Percentiles rank a stretch among this genome's conserved stretches.
Evolutionary conservation across 2,329 filamentous ascomycete genomes (phyloP).

Genomic region (Dichotomopilus funicola): DNA sequence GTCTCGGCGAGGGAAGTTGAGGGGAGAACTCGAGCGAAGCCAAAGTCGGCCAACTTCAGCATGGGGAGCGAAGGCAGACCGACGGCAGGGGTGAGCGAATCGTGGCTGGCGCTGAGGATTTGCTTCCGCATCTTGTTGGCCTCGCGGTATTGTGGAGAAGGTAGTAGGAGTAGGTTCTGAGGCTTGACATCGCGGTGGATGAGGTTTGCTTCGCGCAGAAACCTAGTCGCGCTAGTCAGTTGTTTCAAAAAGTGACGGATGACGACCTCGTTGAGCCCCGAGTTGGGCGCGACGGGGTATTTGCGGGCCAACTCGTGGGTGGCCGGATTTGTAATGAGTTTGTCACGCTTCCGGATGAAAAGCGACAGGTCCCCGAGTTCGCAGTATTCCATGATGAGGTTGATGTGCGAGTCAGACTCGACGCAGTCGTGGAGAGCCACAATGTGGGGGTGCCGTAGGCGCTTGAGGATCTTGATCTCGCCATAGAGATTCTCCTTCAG

Average conservation of each 20-base stretch:
- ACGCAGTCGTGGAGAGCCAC: conserved; percentile 93
- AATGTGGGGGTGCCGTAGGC: conserved; percentile 90
- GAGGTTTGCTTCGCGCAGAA: conserved; percentile 75
- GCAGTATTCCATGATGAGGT: conserved; percentile 98
- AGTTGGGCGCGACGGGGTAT: conserved; percentile 76
- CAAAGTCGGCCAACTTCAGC: conserved; percentile 97
- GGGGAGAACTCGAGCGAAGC: conserved; percentile 90
- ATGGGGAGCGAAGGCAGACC: conserved; percentile 83
- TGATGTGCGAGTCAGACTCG: conserved; percentile 80
- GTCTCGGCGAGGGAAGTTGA: conserved; percentile 91
- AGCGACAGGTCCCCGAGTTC: conserved; percentile 88
- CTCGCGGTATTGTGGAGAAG: conserved; percentile 65
- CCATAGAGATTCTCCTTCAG: conserved; percentile 91
- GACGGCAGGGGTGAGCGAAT: conserved; percentile 72
- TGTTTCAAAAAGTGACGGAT: conserved; percentile 95
- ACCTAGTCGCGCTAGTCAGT: conserved; percentile 83
- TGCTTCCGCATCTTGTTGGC: conserved; percentile 56
- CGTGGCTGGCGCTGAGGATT: conserved; percentile 68
- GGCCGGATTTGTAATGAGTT: conserved; percentile 69
- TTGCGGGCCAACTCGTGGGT: conserved; percentile 88
- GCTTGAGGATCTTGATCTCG: conserved; percentile 93
- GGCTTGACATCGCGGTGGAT: conserved; percentile 97
- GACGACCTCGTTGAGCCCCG: conserved; percentile 93
- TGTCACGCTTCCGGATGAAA: conserved; percentile 92
- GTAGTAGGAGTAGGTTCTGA: conserved; percentile 87